Evolutionary conservation across 345 rosid genomes (phyloP).

Genomic region (Populus tremula): DNA sequence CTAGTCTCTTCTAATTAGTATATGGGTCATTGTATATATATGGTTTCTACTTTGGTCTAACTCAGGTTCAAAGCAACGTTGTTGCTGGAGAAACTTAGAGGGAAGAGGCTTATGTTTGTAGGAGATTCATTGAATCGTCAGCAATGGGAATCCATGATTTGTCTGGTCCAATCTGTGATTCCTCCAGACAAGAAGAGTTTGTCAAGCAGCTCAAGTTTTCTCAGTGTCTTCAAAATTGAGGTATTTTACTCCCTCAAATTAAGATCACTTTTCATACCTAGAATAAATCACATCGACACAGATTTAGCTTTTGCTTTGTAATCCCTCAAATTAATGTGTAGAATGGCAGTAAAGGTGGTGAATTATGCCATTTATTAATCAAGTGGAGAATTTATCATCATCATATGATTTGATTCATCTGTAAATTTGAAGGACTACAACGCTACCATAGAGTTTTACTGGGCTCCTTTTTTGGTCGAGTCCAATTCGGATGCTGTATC

Average conservation of each 20-base stretch:
- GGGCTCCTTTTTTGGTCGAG: slow-evolving; percentile 29
- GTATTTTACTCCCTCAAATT: not conserved
- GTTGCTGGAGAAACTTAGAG: slow-evolving; percentile 29
- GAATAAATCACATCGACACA: not conserved
- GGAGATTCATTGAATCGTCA: slow-evolving; percentile 25
- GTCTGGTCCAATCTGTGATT: slow-evolving; percentile 21
- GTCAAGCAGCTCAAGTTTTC: not conserved
- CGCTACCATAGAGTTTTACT: slow-evolving; percentile 24
- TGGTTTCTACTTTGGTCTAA: not conserved
- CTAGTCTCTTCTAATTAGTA: not conserved
- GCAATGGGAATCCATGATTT: slow-evolving; percentile 28
- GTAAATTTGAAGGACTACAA: slow-evolving; percentile 18
- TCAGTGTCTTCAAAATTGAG: slow-evolving; percentile 24
- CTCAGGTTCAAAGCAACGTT: slow-evolving; percentile 49
- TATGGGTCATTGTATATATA: not conserved
- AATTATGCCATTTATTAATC: not conserved
- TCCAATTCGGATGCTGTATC: slow-evolving; percentile 21
- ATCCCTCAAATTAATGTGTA: not conserved
- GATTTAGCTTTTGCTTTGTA: not conserved
- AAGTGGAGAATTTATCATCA: not conserved
- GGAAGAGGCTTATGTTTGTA: slow-evolving; percentile 30
- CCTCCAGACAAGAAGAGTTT: slow-evolving; percentile 22
- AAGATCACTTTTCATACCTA: not conserved
- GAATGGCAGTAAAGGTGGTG: not conserved
- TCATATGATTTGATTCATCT: not conserved